phyloP scores from a whole-genome alignment of 108 stramenopile genomes.

The Nitzschia sp. region DNA sequence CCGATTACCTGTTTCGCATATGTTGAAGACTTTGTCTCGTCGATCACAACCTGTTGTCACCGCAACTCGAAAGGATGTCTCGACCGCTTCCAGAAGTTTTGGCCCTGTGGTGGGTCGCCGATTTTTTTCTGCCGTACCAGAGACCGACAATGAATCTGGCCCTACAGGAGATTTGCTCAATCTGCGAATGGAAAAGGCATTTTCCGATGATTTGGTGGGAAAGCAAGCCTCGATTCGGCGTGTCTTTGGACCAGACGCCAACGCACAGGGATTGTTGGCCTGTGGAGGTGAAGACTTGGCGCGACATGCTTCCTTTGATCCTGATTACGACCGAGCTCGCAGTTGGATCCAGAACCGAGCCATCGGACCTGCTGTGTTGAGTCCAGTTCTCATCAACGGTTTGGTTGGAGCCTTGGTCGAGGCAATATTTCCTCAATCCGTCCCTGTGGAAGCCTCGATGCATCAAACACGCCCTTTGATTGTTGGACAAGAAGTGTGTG shows the following conservation, averaged over 20 bases:
- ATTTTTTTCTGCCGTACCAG: too few species aligned
- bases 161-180: conserved; percentile 35
- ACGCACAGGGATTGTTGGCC: conserved; percentile 43
- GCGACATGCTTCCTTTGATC: conserved; percentile 52
- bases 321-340: conserved; percentile 43
- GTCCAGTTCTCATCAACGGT: conserved; percentile 44
- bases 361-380: conserved; percentile 55
- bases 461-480: conserved; percentile 47
- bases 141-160: conserved; percentile 1
- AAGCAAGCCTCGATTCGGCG: conserved; percentile 40
- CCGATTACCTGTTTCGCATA: too few species aligned
- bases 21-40: too few species aligned
- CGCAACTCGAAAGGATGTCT: too few species aligned
- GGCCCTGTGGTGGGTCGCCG: too few species aligned
- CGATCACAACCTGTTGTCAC: too few species aligned
- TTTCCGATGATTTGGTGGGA: conserved; percentile 29
- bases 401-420: conserved; percentile 56
- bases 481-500: conserved; percentile 43
- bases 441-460: conserved; percentile 30
- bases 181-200: conserved; percentile 3
- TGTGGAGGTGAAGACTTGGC: conserved; percentile 50
- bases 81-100: too few species aligned
- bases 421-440: conserved; percentile 44
- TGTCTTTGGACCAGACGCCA: conserved; percentile 42
- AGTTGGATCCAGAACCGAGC: conserved; percentile 50